Base-by-base conservation (phyloP, 2,329 filamentous ascomycete genomes). In the Clarireedia hainanense region DNA sequence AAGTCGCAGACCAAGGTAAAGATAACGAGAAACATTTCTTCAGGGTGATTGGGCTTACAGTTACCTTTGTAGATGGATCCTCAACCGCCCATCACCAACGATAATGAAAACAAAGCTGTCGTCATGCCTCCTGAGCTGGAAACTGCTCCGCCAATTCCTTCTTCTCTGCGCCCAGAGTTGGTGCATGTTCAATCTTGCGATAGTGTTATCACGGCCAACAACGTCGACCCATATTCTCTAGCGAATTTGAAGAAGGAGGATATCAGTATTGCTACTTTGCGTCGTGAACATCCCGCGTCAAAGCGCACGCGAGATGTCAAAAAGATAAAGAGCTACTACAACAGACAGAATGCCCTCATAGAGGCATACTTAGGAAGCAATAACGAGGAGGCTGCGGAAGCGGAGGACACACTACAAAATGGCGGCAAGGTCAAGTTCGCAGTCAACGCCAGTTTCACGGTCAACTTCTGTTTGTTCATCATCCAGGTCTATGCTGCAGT, bases 401-500 rank as follows among this genome's bases (percentile, higher is more conserved):
- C 76, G 45, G 74, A 79, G 47, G 78, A 82, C 63, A 74, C 75
- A 26, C n/a, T 55, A 10, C 45, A 55, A 42, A 55, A 55, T 6
- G 52, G 52, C 7, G 45, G 52, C 23, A 58, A 58, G 42, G 48
- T 58, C 6, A 56, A 53, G 34, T 53, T 59, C 30, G 81, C 81
- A 40, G 75, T 85, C 14, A 84, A 78, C 68, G 83, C 80, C 15
- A 84, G 81, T 39, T 89, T 96, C 64, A 81, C 74, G 1, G 92
- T 91, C 57, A 97, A 97, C 66, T 71, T 96, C 56, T 60, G 88
- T 27, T 79, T 99, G 5, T 84, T 91, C 0, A 78, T 78, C 4
- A 77, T 99, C 17, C 94, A 99, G 72, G 75, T 96, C 39, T 99
- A 95, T 69, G 94, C 86, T 45, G 94, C 94, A 59, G 80, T 89